Conservation (phyloP, 2,329 filamentous ascomycete genomes). For the Colletotrichum chrysophilum region DNA sequence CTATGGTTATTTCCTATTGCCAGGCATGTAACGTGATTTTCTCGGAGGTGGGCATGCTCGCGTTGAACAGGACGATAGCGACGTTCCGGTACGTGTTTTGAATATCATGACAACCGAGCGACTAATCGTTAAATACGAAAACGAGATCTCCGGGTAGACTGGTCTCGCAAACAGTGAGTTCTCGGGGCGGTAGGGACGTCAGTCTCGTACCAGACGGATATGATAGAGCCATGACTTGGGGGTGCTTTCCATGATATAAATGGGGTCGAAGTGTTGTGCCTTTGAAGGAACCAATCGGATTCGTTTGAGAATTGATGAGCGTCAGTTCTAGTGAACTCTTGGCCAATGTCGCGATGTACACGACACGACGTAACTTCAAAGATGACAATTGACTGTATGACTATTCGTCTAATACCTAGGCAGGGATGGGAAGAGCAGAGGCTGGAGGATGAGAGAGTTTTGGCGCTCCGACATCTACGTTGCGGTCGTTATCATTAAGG, state of each 20-base stretch:
- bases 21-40: no score
- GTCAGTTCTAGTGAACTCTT: not conserved
- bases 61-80: no score
- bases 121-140: not conserved
- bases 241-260: not conserved
- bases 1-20: no score
- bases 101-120: no score
- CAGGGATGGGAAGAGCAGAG: not conserved
- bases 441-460: not conserved
- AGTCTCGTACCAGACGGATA: not conserved
- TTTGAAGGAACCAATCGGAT: not conserved
- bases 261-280: not conserved
- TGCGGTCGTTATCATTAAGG: no score
- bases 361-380: not conserved
- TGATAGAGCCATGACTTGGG: not conserved
- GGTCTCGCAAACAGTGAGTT: not conserved
- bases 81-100: no score
- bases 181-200: not conserved
- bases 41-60: no score
- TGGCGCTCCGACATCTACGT: not conserved
- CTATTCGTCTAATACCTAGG: not conserved
- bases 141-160: not conserved
- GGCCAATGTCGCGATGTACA: not conserved
- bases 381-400: not conserved
- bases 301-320: no score